Evolutionary conservation across 257 asterid genomes (phyloP).

Genomic region (Jacaranda mimosifolia): DNA sequence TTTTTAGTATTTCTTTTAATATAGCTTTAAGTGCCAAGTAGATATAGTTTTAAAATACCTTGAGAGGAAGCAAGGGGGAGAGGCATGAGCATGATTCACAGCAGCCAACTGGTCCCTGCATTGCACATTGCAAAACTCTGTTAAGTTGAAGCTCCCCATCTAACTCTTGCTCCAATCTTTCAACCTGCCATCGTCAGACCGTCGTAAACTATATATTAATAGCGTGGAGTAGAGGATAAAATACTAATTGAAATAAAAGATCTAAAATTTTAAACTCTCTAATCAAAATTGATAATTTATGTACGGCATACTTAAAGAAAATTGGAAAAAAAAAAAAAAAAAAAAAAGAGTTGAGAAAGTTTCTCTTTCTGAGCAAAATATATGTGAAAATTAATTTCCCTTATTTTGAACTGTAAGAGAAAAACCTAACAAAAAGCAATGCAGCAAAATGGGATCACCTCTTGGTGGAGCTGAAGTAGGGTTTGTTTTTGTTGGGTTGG

Average conservation of each 20-base stretch:
- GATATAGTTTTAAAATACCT: constrained; percentile 31
- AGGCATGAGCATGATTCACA: constrained; percentile 59
- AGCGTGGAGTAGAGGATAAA: too few species aligned
- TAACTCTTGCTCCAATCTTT: constrained; percentile 65
- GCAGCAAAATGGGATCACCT: constrained; percentile 46
- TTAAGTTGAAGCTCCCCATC: constrained; percentile 74
- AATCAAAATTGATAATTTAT: too few species aligned
- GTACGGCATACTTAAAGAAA: too few species aligned
- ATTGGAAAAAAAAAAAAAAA: not conserved
- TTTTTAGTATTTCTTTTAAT: not conserved
- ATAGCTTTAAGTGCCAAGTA: not conserved
- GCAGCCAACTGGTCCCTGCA: constrained; percentile 73
- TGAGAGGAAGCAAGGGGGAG: constrained; percentile 66
- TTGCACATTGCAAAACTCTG: constrained; percentile 74
- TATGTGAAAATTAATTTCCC: too few species aligned
- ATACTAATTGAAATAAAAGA: too few species aligned
- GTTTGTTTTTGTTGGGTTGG: constrained; percentile 60
- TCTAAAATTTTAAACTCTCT: too few species aligned
- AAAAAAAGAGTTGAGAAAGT: too few species aligned
- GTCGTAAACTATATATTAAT: not conserved
- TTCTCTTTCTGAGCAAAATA: too few species aligned
- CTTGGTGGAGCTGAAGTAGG: constrained; percentile 59
- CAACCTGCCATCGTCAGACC: constrained; percentile 50
- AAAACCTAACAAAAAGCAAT: too few species aligned
- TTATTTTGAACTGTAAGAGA: too few species aligned